phyloP scores from a whole-genome alignment of 345 rosid genomes.

The Hibiscus trionum region DNA sequence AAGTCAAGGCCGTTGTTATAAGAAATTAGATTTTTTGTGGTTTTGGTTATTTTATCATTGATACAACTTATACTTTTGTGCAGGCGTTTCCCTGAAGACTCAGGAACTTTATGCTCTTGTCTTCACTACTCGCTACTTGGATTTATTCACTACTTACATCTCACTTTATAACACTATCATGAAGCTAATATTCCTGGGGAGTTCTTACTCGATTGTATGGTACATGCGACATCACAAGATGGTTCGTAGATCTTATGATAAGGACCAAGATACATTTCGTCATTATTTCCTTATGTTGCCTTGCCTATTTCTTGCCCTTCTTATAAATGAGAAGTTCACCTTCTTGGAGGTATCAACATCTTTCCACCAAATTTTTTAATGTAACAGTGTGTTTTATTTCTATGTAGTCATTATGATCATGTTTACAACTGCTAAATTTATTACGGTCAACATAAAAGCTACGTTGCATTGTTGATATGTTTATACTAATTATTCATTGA shows the following conservation, averaged over 20 bases:
- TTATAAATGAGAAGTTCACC: constrained; percentile 64
- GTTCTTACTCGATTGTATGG: constrained; percentile 84
- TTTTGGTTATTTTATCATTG: not conserved
- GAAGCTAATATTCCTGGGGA: constrained; percentile 79
- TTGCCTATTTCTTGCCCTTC: constrained; percentile 61
- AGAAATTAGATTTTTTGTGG: not conserved
- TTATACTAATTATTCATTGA: not conserved
- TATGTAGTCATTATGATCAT: not conserved
- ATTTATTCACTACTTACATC: constrained; percentile 39
- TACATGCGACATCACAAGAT: constrained; percentile 71
- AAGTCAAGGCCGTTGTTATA: not conserved
- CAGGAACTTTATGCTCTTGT: constrained; percentile 80
- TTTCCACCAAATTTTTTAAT: not conserved
- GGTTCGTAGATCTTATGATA: constrained; percentile 70
- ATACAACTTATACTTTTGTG: not conserved
- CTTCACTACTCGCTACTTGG: constrained; percentile 65
- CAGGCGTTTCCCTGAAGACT: constrained; percentile 80
- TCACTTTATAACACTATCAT: constrained; percentile 55
- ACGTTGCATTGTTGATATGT: not conserved
- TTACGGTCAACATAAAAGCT: not conserved
- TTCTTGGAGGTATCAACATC: constrained; percentile 48
- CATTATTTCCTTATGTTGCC: constrained; percentile 58
- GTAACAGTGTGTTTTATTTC: not conserved
- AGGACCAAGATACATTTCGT: constrained; percentile 72
- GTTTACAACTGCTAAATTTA: not conserved